Base-by-base conservation (phyloP, 768 basidiomycete species). In the Lactarius vividus region DNA sequence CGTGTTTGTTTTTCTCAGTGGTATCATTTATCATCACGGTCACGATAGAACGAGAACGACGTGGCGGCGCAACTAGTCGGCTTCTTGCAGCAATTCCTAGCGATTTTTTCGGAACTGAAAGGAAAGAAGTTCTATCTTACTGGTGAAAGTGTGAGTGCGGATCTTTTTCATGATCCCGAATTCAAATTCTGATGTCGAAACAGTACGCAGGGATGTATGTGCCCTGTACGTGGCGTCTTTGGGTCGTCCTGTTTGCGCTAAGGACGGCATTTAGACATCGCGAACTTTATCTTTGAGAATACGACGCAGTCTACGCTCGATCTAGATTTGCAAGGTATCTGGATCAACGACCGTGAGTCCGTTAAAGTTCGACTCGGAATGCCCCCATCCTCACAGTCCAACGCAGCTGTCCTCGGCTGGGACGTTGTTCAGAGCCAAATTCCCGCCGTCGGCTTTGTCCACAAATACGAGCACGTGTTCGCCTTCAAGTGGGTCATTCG, bases 151-250 rank as follows among this genome's bases (percentile, higher is more conserved):
- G 89, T 91, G 72, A 73, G 89, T 71, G 16, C 20, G 0, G 1
- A 4, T 31, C 60, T 16, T 49, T n/a, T 49, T n/a, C 15, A 23
- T n/a, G 1, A 10, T 11, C 16, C 29, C 39, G 7, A 53, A 61
- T 49, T 18, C 49, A 4, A 13, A 33, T 3, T 54, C 23, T 49
- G 16, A 52, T 40, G n/a, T 28, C 63, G 13, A n/a, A 29, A 28
- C 66, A 89, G 89, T 91, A 90, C 69, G 90, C 88, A 4, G 91
- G 91, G 66, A 85, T 73, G 78, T 91, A 90, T 80, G 75, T 85
- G 35, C 84, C 84, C 59, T 78, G 86, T 84, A 64, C 74, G 84
- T 76, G 49, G 77, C 58, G 78, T 23, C 65, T 76, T 79, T 23
- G 77, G 0, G 9, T 52, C n/a, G 3, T 29, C 4, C 1, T 31